These are phyloP conservation scores for Phyllosticta paracitricarpa DNA, from an alignment of 2,329 filamentous ascomycete species.

Conservation along the genomic window DNA sequence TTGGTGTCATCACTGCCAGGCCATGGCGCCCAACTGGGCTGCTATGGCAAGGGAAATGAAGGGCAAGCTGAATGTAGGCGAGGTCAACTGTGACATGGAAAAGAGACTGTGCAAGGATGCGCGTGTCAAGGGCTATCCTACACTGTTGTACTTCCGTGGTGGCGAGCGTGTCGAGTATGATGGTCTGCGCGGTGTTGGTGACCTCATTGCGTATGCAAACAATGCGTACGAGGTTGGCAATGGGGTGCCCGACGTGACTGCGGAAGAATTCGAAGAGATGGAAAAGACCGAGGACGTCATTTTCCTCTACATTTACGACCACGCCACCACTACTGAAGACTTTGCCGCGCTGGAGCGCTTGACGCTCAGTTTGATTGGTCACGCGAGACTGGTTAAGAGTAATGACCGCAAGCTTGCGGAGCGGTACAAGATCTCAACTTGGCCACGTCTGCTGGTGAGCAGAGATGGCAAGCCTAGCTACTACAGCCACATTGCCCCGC, in stretches of 20 bases:
- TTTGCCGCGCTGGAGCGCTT: conserved; percentile 80
- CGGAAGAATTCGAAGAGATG: conserved; percentile 63
- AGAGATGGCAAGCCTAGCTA: conserved; percentile 84
- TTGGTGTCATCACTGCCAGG: conserved; percentile 94
- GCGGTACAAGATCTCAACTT: conserved; percentile 90
- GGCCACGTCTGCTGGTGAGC: conserved; percentile 85
- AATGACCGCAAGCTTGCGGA: conserved; percentile 64
- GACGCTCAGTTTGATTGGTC: conserved; percentile 79
- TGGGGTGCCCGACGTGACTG: conserved; percentile 73
- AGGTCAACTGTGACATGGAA: conserved; percentile 90
- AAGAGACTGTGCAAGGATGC: conserved; percentile 87
- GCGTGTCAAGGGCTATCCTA: conserved; percentile 69
- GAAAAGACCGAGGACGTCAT: conserved; percentile 93
- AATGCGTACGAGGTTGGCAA: conserved; percentile 70
- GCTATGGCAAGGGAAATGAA: conserved; percentile 88
- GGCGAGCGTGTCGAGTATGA: conserved; percentile 89
- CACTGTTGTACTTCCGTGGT: conserved; percentile 84
- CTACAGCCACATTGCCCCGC: conserved; percentile 76
- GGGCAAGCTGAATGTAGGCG: conserved; percentile 79
- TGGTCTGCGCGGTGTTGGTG: conserved; percentile 82
- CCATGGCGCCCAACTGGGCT: conserved; percentile 80
- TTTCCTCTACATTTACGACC: conserved; percentile 95
- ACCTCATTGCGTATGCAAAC: conserved; percentile 77
- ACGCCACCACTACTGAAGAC: conserved; percentile 86
- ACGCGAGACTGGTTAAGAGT: conserved; percentile 87